These are phyloP conservation scores for Ophiostoma sp. DNA, from an alignment of 2,329 filamentous ascomycete species.

Conservation along the genomic window DNA sequence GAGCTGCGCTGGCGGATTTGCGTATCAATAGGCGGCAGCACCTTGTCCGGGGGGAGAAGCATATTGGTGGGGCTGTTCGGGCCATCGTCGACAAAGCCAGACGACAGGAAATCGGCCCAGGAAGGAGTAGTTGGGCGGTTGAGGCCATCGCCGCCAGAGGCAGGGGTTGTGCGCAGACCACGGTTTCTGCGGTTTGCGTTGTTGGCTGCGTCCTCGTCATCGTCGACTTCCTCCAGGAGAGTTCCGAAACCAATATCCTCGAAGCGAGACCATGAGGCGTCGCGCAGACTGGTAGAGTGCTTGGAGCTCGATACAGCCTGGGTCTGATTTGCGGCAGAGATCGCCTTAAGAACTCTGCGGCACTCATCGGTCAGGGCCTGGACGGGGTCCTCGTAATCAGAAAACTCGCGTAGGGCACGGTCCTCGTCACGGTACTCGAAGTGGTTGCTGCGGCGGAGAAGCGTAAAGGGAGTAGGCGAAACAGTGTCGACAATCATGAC, in stretches of 20 bases:
- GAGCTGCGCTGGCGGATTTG: slow-evolving; percentile 73
- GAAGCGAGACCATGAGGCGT: slow-evolving; percentile 94
- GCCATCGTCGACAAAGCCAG: slow-evolving; percentile 79
- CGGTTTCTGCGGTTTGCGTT: slow-evolving; percentile 39
- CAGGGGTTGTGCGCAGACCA: slow-evolving; percentile 57
- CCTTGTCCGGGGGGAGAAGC: slow-evolving; percentile 84
- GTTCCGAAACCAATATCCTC: slow-evolving; percentile 89
- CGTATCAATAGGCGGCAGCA: slow-evolving; percentile 76
- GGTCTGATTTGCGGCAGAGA: slow-evolving; percentile 84
- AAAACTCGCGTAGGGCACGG: slow-evolving; percentile 74
- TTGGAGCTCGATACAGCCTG: slow-evolving; percentile 62
- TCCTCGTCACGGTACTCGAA: slow-evolving; percentile 94
- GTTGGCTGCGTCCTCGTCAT: slow-evolving; percentile 51
- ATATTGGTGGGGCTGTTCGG: slow-evolving; percentile 59
- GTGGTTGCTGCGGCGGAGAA: slow-evolving; percentile 84
- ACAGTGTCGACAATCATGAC: slow-evolving; percentile 96
- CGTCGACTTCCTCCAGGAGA: slow-evolving; percentile 64
- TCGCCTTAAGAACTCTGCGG: slow-evolving; percentile 78
- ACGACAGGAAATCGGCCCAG: slow-evolving; percentile 95
- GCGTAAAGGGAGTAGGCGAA: slow-evolving; percentile 86
- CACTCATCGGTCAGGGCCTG: slow-evolving; percentile 89
- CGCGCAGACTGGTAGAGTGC: slow-evolving; percentile 65
- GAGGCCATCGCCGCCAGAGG: slow-evolving; percentile 60
- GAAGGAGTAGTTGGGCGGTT: slow-evolving; percentile 90
- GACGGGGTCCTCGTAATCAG: slow-evolving; percentile 83